phyloP scores from a whole-genome alignment of 2,329 filamentous ascomycete genomes.

The Microdochium bolleyi region DNA sequence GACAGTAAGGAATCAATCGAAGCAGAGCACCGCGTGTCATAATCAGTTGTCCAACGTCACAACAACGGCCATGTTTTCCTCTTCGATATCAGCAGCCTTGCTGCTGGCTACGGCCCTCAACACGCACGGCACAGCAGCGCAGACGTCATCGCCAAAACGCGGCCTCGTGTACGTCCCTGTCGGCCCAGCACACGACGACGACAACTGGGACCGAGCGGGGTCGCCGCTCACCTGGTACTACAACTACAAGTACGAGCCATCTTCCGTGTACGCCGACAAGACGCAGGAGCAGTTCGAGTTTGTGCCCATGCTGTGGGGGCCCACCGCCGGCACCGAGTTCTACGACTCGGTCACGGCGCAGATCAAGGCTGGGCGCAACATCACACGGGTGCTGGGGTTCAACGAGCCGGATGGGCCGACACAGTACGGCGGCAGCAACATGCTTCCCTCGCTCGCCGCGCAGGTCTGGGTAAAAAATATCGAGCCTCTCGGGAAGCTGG shows the following conservation, averaged over 20 bases:
- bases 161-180: conserved; percentile 64
- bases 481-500: conserved; percentile 56
- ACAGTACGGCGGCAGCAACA: conserved; percentile 51
- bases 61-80: not conserved
- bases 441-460: conserved; percentile 54
- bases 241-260: conserved; percentile 60
- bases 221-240: conserved; percentile 76
- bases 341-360: conserved; percentile 47
- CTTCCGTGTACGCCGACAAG: conserved; percentile 37
- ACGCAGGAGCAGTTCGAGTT: conserved; percentile 57
- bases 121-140: conserved; percentile 7
- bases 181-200: conserved; percentile 41
- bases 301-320: conserved; percentile 75
- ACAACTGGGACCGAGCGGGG: conserved; percentile 49
- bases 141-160: conserved; percentile 44
- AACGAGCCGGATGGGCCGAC: conserved; percentile 66
- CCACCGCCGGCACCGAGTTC: conserved; percentile 50
- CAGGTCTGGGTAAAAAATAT: conserved; percentile 64
- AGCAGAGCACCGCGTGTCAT: too few species aligned
- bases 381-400: conserved; percentile 64
- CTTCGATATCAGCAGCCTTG: not conserved
- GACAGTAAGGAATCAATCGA: too few species aligned
- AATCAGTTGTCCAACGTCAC: too few species aligned
- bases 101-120: conserved; percentile 5
- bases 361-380: conserved; percentile 44